Evolutionary conservation across 441 rosid genomes (phyloP).

Genomic region (Hura crepitans): DNA sequence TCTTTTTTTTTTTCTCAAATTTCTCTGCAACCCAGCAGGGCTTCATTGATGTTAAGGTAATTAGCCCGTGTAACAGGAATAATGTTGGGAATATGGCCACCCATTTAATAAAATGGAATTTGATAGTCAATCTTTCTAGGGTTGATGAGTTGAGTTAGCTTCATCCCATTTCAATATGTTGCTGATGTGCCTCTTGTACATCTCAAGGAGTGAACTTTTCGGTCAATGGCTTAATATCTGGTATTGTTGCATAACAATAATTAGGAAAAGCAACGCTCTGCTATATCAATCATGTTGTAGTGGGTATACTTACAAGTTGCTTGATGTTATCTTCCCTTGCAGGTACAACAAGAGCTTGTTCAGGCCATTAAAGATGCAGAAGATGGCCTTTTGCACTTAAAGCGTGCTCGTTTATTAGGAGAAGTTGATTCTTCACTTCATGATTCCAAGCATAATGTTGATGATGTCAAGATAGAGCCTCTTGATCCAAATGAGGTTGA

Average conservation of each 20-base stretch:
- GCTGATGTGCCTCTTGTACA: not conserved
- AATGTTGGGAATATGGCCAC: not conserved
- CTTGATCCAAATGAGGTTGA: constrained; percentile 40
- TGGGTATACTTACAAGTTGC: not conserved
- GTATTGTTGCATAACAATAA: not conserved
- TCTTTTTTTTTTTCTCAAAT: not conserved
- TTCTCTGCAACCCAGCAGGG: not conserved
- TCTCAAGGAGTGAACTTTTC: not conserved
- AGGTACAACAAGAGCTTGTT: constrained; percentile 79
- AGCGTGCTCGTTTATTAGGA: constrained; percentile 68
- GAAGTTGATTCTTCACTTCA: constrained; percentile 51
- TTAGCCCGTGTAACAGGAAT: not conserved
- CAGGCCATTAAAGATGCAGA: constrained; percentile 64
- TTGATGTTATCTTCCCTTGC: constrained; percentile 9
- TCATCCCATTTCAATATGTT: not conserved
- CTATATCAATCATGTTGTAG: not conserved
- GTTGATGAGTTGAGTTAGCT: not conserved
- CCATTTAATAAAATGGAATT: not conserved
- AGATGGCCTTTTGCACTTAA: constrained; percentile 77
- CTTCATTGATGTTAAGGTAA: not conserved
- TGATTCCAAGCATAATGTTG: constrained; percentile 26
- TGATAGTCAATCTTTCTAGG: not conserved
- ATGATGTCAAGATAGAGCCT: constrained; percentile 47
- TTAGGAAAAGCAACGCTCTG: not conserved
- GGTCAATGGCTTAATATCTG: not conserved